phyloP scores from a whole-genome alignment of 1,139 yeast genomes.

The Magnusiomyces fungicola region DNA sequence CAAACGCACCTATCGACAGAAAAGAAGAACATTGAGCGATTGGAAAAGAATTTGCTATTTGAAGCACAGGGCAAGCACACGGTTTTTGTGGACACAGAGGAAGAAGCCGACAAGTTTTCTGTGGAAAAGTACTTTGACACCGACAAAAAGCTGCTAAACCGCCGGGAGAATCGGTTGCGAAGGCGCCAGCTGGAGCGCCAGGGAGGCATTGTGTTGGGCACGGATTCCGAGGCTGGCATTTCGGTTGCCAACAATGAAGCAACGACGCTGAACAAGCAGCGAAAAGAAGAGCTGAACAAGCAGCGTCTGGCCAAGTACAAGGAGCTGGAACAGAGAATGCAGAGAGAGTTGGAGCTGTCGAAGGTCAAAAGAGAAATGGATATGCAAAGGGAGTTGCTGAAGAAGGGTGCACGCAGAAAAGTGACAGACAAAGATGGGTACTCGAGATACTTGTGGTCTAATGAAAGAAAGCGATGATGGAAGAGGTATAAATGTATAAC shows the following conservation, averaged over 20 bases:
- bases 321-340: conserved; percentile 40
- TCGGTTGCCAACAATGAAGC: conserved; percentile 19
- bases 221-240: conserved; percentile 2
- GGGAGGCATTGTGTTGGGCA: conserved; percentile 6
- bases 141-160: conserved; percentile 50
- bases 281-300: conserved; percentile 29
- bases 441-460: conserved; percentile 18
- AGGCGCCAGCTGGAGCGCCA: conserved; percentile 47
- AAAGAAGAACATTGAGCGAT: conserved; percentile 52
- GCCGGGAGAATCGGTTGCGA: conserved; percentile 68
- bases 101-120: conserved; percentile 50
- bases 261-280: conserved; percentile 28
- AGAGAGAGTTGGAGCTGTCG: conserved; percentile 58
- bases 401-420: conserved; percentile 81
- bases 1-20: conserved; percentile 71
- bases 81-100: conserved; percentile 65
- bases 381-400: conserved; percentile 77
- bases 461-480: conserved; percentile 5
- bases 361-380: conserved; percentile 69
- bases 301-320: conserved; percentile 55
- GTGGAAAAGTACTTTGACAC: conserved; percentile 66
- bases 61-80: conserved; percentile 55
- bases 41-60: conserved; percentile 48
- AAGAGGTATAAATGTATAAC: too few species aligned
- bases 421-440: conserved; percentile 52